These are phyloP conservation scores for Mortierella sp. DNA, from an alignment of 371 early-diverging fungal genomes.

Conservation along the genomic window DNA sequence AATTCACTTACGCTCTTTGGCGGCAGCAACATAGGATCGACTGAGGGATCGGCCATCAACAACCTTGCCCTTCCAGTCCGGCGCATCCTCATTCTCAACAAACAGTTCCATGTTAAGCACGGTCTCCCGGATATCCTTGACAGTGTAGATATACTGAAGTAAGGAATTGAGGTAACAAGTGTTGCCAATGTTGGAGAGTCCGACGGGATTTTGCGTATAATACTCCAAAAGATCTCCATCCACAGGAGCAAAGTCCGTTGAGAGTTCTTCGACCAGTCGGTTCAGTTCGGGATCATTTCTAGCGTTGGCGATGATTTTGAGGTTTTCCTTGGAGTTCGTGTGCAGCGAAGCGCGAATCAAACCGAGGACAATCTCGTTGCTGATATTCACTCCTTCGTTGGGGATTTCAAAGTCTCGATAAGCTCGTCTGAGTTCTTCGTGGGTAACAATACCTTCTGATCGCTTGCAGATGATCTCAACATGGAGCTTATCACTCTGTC, in stretches of 20 bases:
- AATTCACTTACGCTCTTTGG: constrained; percentile 58
- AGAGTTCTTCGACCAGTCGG: constrained; percentile 34
- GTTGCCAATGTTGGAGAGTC: constrained; percentile 88
- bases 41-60: constrained; percentile 72
- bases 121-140: constrained; percentile 72
- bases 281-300: constrained; percentile 16
- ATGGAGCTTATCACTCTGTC: constrained; percentile 54
- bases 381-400: constrained; percentile 35
- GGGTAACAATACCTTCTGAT: constrained; percentile 59
- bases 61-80: constrained; percentile 59
- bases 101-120: constrained; percentile 63
- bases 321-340: constrained; percentile 41
- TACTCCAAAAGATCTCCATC: constrained; percentile 21
- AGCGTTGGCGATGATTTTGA: constrained; percentile 23
- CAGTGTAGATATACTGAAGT: constrained; percentile 82
- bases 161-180: constrained; percentile 92
- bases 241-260: neutral
- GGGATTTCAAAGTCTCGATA: constrained; percentile 63
- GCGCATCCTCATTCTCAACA: constrained; percentile 61
- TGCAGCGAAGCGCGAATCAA: constrained; percentile 51
- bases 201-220: constrained; percentile 66
- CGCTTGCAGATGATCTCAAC: constrained; percentile 60
- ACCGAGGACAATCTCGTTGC: constrained; percentile 43
- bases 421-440: constrained; percentile 61
- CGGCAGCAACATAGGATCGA: constrained; percentile 59